phyloP scores from a whole-genome alignment of 805 yeast genomes.

The Clavispora asparagi region DNA sequence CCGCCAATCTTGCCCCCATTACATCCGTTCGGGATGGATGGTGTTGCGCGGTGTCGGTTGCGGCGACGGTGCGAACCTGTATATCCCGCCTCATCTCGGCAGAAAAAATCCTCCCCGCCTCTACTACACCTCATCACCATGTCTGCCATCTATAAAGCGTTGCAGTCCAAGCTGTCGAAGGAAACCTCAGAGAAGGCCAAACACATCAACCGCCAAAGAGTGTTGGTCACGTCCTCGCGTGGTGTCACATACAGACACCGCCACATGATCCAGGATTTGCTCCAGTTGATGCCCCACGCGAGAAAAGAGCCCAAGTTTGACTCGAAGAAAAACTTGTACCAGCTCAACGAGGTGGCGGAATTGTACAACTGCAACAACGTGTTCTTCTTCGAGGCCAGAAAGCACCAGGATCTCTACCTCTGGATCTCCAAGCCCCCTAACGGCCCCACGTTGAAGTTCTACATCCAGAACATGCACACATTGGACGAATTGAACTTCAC shows the following conservation, averaged over 20 bases:
- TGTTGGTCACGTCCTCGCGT: slow-evolving; percentile 84
- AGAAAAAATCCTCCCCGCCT: not conserved
- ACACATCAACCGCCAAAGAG: slow-evolving; percentile 82
- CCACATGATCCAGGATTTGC: slow-evolving; percentile 80
- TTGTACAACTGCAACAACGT: slow-evolving; percentile 95
- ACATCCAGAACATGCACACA: slow-evolving; percentile 91
- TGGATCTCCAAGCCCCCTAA: slow-evolving; percentile 97
- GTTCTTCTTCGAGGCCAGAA: slow-evolving; percentile 90
- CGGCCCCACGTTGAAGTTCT: slow-evolving; percentile 94
- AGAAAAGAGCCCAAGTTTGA: slow-evolving; percentile 96
- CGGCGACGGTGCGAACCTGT: too few species aligned
- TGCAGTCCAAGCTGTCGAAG: slow-evolving; percentile 42
- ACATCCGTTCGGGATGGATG: too few species aligned
- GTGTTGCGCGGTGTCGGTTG: too few species aligned
- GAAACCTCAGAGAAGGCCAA: slow-evolving; percentile 43
- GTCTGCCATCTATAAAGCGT: slow-evolving; percentile 45
- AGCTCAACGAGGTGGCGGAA: slow-evolving; percentile 93
- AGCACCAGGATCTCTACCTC: slow-evolving; percentile 89
- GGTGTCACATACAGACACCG: slow-evolving; percentile 96
- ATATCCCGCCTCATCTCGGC: slow-evolving; percentile 7
- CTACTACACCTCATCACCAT: slow-evolving; percentile 14
- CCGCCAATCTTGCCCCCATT: too few species aligned
- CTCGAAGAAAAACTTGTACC: slow-evolving; percentile 81
- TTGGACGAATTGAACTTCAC: slow-evolving; percentile 94
- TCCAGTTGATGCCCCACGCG: slow-evolving; percentile 82